These are phyloP conservation scores for Kwoniella dendrophila DNA, from an alignment of 768 basidiomycete genomes.

Conservation along the genomic window DNA sequence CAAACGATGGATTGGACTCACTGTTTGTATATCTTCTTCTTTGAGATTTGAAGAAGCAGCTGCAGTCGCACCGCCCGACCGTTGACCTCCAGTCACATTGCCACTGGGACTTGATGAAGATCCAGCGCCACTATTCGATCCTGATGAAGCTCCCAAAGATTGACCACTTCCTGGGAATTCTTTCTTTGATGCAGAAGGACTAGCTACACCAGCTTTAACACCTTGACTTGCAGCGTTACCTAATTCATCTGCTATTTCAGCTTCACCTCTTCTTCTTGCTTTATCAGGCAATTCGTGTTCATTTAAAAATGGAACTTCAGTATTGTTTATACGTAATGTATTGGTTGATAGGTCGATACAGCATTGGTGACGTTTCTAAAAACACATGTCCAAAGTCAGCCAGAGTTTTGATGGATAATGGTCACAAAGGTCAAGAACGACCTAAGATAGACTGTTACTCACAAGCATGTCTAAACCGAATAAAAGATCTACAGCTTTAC, in stretches of 20 bases:
- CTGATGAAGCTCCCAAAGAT: neutral
- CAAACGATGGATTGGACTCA: slow-evolving; percentile 28
- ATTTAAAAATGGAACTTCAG: slow-evolving; percentile 82
- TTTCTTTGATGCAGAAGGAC: slow-evolving; percentile 20
- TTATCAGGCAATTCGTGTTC: slow-evolving; percentile 94
- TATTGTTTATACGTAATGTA: slow-evolving; percentile 86
- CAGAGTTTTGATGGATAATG: no score
- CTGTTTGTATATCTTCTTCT: slow-evolving; percentile 66
- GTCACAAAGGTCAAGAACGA: slow-evolving; percentile 64
- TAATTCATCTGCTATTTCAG: slow-evolving; percentile 51
- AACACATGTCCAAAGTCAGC: neutral
- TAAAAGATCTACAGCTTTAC: slow-evolving; percentile 88
- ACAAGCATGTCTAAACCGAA: slow-evolving; percentile 96
- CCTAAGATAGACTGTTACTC: neutral
- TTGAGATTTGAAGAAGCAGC: slow-evolving; percentile 51
- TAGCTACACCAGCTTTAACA: slow-evolving; percentile 31
- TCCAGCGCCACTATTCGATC: slow-evolving; percentile 10
- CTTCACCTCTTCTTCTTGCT: slow-evolving; percentile 58
- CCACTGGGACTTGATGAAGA: neutral
- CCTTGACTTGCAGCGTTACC: slow-evolving; percentile 39
- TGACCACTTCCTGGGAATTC: slow-evolving; percentile 12
- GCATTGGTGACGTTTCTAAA: slow-evolving; percentile 82
- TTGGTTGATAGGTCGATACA: slow-evolving; percentile 90
- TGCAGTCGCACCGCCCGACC: slow-evolving; percentile 10
- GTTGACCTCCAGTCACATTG: neutral